Evolutionary conservation across 306 rosid species (phyloP).

Genomic region (Casuarina equisetifolia): DNA sequence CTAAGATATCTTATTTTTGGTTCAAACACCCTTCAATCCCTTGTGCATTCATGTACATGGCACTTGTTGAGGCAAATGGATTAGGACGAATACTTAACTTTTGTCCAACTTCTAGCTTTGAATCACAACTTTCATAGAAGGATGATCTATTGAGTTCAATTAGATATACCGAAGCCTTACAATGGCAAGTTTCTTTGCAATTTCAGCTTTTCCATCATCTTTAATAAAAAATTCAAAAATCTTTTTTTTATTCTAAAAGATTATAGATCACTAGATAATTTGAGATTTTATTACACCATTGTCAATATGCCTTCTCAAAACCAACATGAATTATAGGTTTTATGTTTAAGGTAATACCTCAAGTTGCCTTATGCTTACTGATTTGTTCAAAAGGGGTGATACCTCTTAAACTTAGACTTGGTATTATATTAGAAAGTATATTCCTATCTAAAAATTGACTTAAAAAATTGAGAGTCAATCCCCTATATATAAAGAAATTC

Average conservation of each 20-base stretch:
- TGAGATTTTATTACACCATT: too few species aligned
- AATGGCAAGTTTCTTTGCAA: slow-evolving; percentile 37
- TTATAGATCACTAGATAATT: neutral
- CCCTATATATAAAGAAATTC: too few species aligned
- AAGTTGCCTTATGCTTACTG: too few species aligned
- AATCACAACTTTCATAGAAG: neutral
- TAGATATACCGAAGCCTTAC: slow-evolving; percentile 32
- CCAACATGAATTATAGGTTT: too few species aligned
- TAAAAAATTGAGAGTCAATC: too few species aligned
- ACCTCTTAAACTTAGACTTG: too few species aligned
- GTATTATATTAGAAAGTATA: too few species aligned
- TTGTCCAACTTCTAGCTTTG: slow-evolving; percentile 10
- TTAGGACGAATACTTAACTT: neutral
- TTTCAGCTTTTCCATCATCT: slow-evolving; percentile 18
- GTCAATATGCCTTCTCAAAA: too few species aligned
- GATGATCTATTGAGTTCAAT: neutral
- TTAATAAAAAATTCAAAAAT: slow-evolving; percentile 11
- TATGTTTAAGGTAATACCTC: too few species aligned
- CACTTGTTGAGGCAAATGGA: neutral
- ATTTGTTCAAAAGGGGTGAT: too few species aligned
- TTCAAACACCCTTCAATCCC: neutral
- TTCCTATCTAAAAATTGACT: too few species aligned
- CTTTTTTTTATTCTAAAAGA: too few species aligned
- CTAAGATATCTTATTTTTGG: neutral
- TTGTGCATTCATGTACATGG: neutral